Evolutionary conservation across 306 rosid species (phyloP), one percentile per base, ranked within the genome.

Genomic region (Coriaria nepalensis): DNA sequence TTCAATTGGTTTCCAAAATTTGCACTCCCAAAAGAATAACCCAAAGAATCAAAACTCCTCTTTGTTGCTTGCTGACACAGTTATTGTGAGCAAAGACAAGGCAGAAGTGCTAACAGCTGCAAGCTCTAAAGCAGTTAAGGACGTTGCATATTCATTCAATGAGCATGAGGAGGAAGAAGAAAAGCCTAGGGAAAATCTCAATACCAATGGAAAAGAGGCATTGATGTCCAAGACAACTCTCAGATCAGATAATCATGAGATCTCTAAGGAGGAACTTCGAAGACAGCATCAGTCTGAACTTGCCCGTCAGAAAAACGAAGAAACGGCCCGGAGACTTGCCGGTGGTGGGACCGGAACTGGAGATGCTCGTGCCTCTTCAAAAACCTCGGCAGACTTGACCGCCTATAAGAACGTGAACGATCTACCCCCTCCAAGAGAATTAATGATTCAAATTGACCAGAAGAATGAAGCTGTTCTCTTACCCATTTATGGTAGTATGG

Each of bases 231-330:
- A 83, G 83, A 81, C 96, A 44, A 70, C 88, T 10, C 68, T 88
- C 49, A 78, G 97, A 68, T 88, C 97, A 13, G 97, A 88, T 52
- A 88, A 88, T 64, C 94, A 79, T 61, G 97, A 88, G 63, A 60
- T 81, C 50, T 83, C 95, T 9, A 83, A 88, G 69, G 95, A 83
- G 76, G 97, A 88, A 42, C 88, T 78, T 15, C 83, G 97, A 14
- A 74, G 95, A 65, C 95, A 88, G 74, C 97, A 88, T 56, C 97
- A 83, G 62, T 95, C 97, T n/a, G 95, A 88, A 47, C 93, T 88
- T 62, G 97, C 97, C 40, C 87, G 88, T 50, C 97, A 83, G 78
- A 88, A 88, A 55, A 88, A 88, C 60, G 97, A 88, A 78, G 97
- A 88, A 72, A 88, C 90, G 46, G 93, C 95, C n/a, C 72, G 95